Evolutionary conservation across 352 stramenopile species (phyloP).

Genomic region (Nothophytophthora sp.): DNA sequence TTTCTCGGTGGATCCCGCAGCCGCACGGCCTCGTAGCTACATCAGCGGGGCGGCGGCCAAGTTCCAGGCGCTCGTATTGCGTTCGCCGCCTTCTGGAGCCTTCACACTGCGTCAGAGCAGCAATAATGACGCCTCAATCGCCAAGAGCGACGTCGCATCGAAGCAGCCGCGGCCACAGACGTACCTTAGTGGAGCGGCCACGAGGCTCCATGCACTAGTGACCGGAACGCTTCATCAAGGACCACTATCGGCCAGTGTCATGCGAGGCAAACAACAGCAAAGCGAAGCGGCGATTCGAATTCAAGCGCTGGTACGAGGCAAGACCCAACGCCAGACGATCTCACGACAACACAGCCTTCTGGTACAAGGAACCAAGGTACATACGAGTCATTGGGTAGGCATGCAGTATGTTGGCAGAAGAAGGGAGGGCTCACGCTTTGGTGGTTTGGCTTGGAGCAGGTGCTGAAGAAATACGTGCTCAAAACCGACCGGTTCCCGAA

Average conservation of each 20-base stretch:
- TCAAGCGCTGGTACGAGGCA: constrained; percentile 67
- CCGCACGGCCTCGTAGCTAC: constrained; percentile 18
- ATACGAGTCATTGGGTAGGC: too few relatives aligned
- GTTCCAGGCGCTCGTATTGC: constrained; percentile 36
- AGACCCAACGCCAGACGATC: constrained; percentile 48
- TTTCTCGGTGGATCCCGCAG: not conserved
- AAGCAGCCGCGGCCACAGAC: constrained; percentile 17
- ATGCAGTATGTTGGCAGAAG: too few relatives aligned
- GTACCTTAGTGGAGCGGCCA: constrained; percentile 42
- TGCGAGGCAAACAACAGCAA: constrained; percentile 18
- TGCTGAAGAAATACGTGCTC: constrained; percentile 85
- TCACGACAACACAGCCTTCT: constrained; percentile 57
- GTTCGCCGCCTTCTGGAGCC: constrained; percentile 10
- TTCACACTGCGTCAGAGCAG: too few relatives aligned
- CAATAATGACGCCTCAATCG: too few relatives aligned
- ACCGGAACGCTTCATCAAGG: constrained; percentile 21
- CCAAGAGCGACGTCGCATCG: constrained; percentile 11
- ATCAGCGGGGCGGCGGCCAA: constrained; percentile 35
- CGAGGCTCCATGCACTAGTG: constrained; percentile 35
- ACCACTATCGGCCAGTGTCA: constrained; percentile 8
- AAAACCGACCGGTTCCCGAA: constrained; percentile 83
- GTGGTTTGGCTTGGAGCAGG: constrained; percentile 27
- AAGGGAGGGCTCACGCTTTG: too few relatives aligned
- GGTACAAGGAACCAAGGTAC: constrained; percentile 75
- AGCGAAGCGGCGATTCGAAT: constrained; percentile 66